phyloP scores from a whole-genome alignment of 176 grass and related monocot species.

The Leersia perrieri region DNA sequence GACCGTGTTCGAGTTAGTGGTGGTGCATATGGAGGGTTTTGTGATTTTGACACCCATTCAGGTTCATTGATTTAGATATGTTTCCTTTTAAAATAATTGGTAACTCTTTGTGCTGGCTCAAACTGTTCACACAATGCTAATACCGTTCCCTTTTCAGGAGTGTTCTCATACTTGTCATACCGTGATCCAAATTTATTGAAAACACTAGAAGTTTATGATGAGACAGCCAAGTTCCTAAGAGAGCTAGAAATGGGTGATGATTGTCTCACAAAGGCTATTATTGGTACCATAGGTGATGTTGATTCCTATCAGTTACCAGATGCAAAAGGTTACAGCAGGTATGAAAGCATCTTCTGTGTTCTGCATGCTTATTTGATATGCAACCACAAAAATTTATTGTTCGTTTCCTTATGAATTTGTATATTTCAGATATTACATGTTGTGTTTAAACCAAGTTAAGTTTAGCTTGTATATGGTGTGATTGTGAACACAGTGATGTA shows the following conservation, averaged over 20 bases:
- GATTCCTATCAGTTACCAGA: constrained; percentile 96
- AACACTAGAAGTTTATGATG: constrained; percentile 92
- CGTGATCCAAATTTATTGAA: constrained; percentile 97
- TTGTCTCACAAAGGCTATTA: constrained; percentile 92
- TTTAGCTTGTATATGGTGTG: background rate
- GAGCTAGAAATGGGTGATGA: constrained; percentile 84
- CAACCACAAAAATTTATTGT: background rate
- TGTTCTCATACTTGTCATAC: constrained; percentile 98
- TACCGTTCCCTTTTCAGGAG: constrained; percentile 52
- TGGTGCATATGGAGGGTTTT: constrained; percentile 98
- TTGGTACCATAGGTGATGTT: constrained; percentile 94
- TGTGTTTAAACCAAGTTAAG: background rate
- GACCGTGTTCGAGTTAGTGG: constrained; percentile 94
- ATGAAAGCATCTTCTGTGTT: constrained; percentile 20
- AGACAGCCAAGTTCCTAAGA: constrained; percentile 84
- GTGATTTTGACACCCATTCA: constrained; percentile 98
- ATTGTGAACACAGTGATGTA: constrained; percentile 4
- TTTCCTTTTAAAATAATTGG: background rate
- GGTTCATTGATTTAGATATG: constrained; percentile 34
- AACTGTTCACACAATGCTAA: constrained; percentile 27
- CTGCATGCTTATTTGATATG: constrained; percentile 5
- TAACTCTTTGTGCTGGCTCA: constrained; percentile 1
- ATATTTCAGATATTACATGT: constrained; percentile 1
- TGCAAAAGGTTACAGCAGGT: constrained; percentile 99
- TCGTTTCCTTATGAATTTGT: background rate